Conservation (phyloP, 768 basidiomycete genomes). For the Mycena epipterygia region DNA sequence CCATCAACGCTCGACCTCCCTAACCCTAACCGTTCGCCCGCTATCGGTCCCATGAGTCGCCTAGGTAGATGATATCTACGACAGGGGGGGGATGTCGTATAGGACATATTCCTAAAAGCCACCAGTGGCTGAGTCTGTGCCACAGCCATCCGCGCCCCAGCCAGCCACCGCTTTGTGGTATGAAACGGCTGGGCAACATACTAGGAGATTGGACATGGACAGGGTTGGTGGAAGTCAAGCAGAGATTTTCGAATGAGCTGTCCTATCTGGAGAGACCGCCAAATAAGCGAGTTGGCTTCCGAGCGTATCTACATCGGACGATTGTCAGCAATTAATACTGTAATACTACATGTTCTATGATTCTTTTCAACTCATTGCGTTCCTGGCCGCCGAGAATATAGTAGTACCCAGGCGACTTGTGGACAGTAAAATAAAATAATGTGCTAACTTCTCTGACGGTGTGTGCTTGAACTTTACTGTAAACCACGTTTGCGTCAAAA, state of each 20-base stretch:
- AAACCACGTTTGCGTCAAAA: too few relatives aligned
- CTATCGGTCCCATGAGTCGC: too few relatives aligned
- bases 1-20: too few relatives aligned
- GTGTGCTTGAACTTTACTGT: conserved; percentile 12
- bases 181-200: too few relatives aligned
- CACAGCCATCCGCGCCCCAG: too few relatives aligned
- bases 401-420: conserved; percentile 4
- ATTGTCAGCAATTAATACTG: background rate
- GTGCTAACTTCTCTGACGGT: conserved; percentile 15
- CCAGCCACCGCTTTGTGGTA: too few relatives aligned
- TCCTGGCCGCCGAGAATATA: background rate
- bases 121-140: too few relatives aligned
- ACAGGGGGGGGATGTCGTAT: too few relatives aligned
- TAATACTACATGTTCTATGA: background rate
- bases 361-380: background rate
- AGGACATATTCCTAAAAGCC: too few relatives aligned
- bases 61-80: too few relatives aligned
- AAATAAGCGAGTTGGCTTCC: conserved; percentile 3
- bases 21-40: too few relatives aligned
- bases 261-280: conserved; percentile 32
- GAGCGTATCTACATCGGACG: background rate
- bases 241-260: conserved; percentile 39
- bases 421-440: conserved; percentile 15
- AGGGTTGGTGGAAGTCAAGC: conserved; percentile 34
- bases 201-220: conserved; percentile 28